A percentile compares a stretch with the other conserved stretches of the same genome.
Evolutionary conservation across 371 early-diverging fungal genomes (phyloP).

Genomic region (Rhizomucor pusillus): DNA sequence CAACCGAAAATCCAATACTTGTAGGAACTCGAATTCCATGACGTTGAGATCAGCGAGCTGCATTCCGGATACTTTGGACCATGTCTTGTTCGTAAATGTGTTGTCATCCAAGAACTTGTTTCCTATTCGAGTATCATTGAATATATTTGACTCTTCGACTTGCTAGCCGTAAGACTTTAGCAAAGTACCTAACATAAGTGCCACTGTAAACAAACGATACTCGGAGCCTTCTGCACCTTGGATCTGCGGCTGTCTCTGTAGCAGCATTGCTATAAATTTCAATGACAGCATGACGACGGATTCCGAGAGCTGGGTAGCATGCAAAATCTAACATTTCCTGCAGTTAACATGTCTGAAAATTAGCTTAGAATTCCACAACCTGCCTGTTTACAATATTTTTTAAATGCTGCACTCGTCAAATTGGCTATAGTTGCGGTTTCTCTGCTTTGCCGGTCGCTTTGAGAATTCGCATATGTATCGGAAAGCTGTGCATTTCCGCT

Average conservation of each 20-base stretch:
- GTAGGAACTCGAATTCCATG: slow-evolving; percentile 69
- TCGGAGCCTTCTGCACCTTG: slow-evolving; percentile 73
- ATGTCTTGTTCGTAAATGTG: slow-evolving; percentile 69
- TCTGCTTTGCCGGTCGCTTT: slow-evolving; percentile 1
- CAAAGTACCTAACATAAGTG: slow-evolving; percentile 60
- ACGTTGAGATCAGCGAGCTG: slow-evolving; percentile 57
- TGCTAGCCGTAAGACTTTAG: not conserved
- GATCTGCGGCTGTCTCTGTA: slow-evolving; percentile 56
- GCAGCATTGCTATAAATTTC: slow-evolving; percentile 60
- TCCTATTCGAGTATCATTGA: slow-evolving; percentile 20
- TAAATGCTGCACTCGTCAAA: slow-evolving; percentile 48
- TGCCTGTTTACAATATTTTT: slow-evolving; percentile 55
- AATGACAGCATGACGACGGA: slow-evolving; percentile 57
- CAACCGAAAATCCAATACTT: slow-evolving; percentile 53
- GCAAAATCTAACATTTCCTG: slow-evolving; percentile 29
- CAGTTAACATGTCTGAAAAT: not conserved
- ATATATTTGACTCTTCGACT: not conserved
- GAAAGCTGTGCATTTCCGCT: slow-evolving; percentile 8
- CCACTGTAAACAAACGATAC: slow-evolving; percentile 74
- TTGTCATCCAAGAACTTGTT: slow-evolving; percentile 70
- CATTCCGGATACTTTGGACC: slow-evolving; percentile 67
- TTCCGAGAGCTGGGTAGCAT: slow-evolving; percentile 62
- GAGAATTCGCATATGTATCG: slow-evolving; percentile 16
- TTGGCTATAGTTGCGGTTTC: slow-evolving; percentile 17
- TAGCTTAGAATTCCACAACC: not conserved